These are phyloP conservation scores for Exophiala calicioides DNA, from an alignment of 2,329 filamentous ascomycete genomes.

Conservation along the genomic window DNA sequence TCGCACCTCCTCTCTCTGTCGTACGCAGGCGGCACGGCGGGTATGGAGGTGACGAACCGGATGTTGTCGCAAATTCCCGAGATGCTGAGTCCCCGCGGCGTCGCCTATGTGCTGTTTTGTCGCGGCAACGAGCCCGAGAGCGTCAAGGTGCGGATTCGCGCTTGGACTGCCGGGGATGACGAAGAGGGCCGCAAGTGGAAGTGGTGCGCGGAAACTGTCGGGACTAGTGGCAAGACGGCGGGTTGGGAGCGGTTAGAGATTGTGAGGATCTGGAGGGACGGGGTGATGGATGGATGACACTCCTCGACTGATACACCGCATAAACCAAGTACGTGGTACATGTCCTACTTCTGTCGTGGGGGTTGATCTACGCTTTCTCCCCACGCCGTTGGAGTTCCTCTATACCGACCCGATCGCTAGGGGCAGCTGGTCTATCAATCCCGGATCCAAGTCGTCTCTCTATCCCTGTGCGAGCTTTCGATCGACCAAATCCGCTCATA, in stretches of 20 bases:
- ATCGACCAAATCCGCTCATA: no score
- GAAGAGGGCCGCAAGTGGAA: constrained; percentile 2
- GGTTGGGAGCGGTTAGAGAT: constrained; percentile 95
- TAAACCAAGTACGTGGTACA: no score
- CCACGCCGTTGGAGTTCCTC: no score
- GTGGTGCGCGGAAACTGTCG: constrained; percentile 78
- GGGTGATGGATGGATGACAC: not conserved
- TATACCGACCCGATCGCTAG: no score
- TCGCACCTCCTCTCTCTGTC: constrained; percentile 80
- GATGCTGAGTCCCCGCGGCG: constrained; percentile 66
- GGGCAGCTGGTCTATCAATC: no score
- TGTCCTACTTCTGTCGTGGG: no score
- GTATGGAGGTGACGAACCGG: constrained; percentile 89
- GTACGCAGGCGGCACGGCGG: constrained; percentile 84
- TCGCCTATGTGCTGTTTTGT: constrained; percentile 87
- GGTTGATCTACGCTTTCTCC: no score
- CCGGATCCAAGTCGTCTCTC: no score
- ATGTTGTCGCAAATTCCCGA: constrained; percentile 69
- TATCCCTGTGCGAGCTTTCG: no score
- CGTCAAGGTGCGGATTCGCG: constrained; percentile 64
- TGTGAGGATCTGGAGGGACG: constrained; percentile 76
- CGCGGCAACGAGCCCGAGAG: constrained; percentile 82
- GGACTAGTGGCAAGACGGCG: constrained; percentile 78
- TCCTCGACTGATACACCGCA: no score
- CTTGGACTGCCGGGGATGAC: constrained; percentile 49